phyloP scores from a whole-genome alignment of 2,329 filamentous ascomycete species.

The Aspergillus intermedius region DNA sequence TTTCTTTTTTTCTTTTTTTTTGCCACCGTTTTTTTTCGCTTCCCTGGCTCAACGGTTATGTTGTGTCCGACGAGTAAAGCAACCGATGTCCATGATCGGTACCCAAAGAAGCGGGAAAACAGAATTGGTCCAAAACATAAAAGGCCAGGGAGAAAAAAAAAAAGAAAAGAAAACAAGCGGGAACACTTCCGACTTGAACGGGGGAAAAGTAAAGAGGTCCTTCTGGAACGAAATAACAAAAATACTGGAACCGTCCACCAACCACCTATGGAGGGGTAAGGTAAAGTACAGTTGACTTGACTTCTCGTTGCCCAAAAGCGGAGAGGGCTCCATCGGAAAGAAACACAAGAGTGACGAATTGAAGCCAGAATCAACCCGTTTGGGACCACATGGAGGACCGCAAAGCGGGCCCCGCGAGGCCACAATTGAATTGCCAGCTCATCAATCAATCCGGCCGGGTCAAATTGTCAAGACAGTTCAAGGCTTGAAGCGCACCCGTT shows the following conservation, averaged over 20 bases:
- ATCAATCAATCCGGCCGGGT: constrained; percentile 18
- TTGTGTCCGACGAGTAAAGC: constrained; percentile 1
- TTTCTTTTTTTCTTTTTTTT: constrained; percentile 1
- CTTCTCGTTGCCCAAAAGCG: constrained; percentile 24
- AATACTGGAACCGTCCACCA: not conserved
- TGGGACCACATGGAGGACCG: constrained; percentile 11
- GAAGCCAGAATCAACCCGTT: constrained; percentile 12
- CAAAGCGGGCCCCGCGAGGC: constrained; percentile 17
- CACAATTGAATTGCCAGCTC: constrained; percentile 22
- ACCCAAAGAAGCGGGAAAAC: constrained; percentile 7
- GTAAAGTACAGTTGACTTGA: not conserved
- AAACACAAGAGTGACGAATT: constrained; percentile 16
- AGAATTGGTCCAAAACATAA: constrained; percentile 6
- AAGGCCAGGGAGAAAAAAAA: constrained; percentile 1
- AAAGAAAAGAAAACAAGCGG: constrained; percentile 13
- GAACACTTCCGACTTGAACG: constrained; percentile 6
- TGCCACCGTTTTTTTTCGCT: not conserved
- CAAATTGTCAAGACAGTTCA: constrained; percentile 6
- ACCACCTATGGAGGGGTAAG: constrained; percentile 7
- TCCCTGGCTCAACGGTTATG: not conserved
- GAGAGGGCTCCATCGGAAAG: constrained; percentile 16
- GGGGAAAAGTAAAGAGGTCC: constrained; percentile 5
- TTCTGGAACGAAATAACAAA: constrained; percentile 13
- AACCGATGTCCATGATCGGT: constrained; percentile 12
- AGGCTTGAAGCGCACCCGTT: not conserved